Percentiles rank a stretch among this genome's conserved stretches.
Evolutionary conservation across 2,329 filamentous ascomycete genomes (phyloP).

Genomic region (Trichothecium roseum): DNA sequence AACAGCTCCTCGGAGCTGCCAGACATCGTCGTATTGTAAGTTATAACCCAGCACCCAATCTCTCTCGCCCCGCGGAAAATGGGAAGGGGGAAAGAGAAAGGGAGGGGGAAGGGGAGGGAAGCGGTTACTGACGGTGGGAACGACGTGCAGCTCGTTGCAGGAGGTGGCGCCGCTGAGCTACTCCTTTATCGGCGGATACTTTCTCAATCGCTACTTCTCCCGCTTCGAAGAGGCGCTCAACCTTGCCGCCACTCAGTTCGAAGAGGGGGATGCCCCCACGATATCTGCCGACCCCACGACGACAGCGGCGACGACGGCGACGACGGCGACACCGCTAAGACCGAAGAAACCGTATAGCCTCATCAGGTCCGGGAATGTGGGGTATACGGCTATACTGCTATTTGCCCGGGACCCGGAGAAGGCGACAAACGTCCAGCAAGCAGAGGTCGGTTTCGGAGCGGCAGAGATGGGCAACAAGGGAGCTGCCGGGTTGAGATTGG

Average conservation of each 20-base stretch:
- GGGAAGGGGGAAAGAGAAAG: too few relatives aligned
- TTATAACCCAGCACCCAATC: too few relatives aligned
- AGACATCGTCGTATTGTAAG: constrained; percentile 48
- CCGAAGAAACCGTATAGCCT: constrained; percentile 52
- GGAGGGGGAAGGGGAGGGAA: too few relatives aligned
- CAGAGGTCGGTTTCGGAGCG: constrained; percentile 73
- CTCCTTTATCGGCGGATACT: constrained; percentile 76
- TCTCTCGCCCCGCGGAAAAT: too few relatives aligned
- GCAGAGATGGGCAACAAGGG: constrained; percentile 94
- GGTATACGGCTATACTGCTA: constrained; percentile 83
- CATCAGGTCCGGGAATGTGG: constrained; percentile 62
- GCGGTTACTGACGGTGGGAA: too few relatives aligned
- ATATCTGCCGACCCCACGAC: constrained; percentile 7
- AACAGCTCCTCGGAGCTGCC: constrained; percentile 36
- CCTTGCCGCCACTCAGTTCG: constrained; percentile 44
- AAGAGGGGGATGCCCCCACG: constrained; percentile 12
- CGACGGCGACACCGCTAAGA: too few relatives aligned
- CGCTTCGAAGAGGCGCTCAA: constrained; percentile 63
- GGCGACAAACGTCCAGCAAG: constrained; percentile 60
- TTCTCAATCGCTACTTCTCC: constrained; percentile 65
- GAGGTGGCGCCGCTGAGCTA: constrained; percentile 80
- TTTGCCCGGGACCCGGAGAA: constrained; percentile 58
- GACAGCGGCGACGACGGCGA: too few relatives aligned
- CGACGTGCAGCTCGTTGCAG: constrained; percentile 58
- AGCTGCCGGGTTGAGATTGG: constrained; percentile 74